These are phyloP conservation scores for Ettlia oleoabundans DNA, from an alignment of 139 green algal species.

Conservation along the genomic window DNA sequence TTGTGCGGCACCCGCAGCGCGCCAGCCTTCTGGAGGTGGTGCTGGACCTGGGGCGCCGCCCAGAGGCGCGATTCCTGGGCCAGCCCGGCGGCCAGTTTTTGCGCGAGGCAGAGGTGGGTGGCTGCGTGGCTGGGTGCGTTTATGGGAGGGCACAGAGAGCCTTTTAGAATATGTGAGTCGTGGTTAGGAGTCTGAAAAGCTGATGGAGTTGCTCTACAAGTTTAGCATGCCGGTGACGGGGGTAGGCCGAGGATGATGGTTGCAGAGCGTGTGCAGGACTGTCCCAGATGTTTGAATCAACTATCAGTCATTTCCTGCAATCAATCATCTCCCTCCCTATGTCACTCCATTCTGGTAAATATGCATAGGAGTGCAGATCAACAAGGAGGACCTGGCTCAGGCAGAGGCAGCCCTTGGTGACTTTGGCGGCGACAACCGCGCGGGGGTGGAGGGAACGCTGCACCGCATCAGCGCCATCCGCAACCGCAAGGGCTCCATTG, in stretches of 20 bases:
- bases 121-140: too few relatives aligned
- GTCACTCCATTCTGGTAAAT: neutral
- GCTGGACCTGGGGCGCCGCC: conserved; percentile 69
- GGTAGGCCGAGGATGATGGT: too few relatives aligned
- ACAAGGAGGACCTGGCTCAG: conserved; percentile 64
- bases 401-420: conserved; percentile 70
- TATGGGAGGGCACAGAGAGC: too few relatives aligned
- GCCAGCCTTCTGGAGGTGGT: conserved; percentile 80
- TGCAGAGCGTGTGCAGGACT: too few relatives aligned
- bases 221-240: too few relatives aligned
- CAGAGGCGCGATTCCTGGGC: conserved; percentile 77
- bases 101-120: conserved; percentile 63
- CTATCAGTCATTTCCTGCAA: neutral
- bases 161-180: too few relatives aligned
- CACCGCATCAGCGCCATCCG: conserved; percentile 87
- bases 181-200: too few relatives aligned
- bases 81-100: conserved; percentile 66
- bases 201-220: too few relatives aligned
- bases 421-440: conserved; percentile 89
- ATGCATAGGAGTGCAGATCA: conserved; percentile 45
- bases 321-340: neutral
- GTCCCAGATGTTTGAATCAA: too few relatives aligned
- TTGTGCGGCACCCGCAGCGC: conserved; percentile 76
- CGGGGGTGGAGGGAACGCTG: conserved; percentile 79
- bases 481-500: conserved; percentile 85